Base-by-base conservation (phyloP, 192 early-diverging fungal genomes). In the Coemansia sp. region DNA sequence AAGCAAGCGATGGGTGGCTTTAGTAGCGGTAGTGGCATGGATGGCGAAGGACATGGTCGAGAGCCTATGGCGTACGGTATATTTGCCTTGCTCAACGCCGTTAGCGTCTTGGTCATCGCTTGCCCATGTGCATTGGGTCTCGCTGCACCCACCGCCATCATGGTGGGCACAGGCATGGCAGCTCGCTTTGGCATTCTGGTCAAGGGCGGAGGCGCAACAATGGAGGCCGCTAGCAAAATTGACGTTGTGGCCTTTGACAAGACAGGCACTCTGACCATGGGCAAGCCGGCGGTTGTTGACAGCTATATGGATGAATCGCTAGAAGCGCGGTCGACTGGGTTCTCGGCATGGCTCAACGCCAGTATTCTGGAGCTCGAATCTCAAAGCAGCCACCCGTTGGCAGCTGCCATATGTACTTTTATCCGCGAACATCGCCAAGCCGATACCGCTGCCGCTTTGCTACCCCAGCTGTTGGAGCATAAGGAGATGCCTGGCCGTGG, bases 51-150 rank as follows among this genome's bases (percentile, higher is more conserved):
- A 12, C 55, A 58, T 5, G 55, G 29, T n/a, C 27, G 15, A 58
- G 72, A 85, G 34, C 77, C 75, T 11, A 76, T 63, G 79, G 62
- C 73, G 63, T 85, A 78, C 50, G 76, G 63, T 58, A 84, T 58
- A 80, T 86, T 77, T 87, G 86, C 85, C 78, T 93, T 77, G 80
- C 92, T 73, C 86, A 93, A 60, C 88, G 90, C 73, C 62, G 92
- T 55, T 82, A 92, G 78, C 71, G 95, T 97, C n/a, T 90, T 99
- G 77, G 94, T 99, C 15, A 95, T 98, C 7, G 95, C 96, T 23
- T 98, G 96, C 63, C 96, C 96, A 27, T 98, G 96, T 84, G 94
- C 96, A 5, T 84, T 99, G 29, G 97, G 97, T 29, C 86, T 99
- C 23, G 92, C 94, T 14, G 94, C 94, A 0, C 97, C 97, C 15